A percentile compares a stretch with the other conserved stretches of the same genome.
phyloP scores from a whole-genome alignment of 371 early-diverging fungal species.

The Mortierella sp. region DNA sequence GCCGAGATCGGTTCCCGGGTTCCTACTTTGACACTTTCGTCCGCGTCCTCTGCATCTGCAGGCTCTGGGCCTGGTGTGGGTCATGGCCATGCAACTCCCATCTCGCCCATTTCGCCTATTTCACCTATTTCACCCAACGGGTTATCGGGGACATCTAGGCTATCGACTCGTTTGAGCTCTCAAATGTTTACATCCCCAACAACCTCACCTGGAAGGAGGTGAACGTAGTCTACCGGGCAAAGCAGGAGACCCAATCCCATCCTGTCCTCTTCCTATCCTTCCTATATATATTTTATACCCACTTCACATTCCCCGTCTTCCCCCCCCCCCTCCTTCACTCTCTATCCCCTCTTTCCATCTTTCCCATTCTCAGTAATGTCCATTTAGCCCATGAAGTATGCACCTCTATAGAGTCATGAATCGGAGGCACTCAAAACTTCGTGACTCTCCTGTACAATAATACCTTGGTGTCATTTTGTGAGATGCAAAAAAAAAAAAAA shows the following conservation, averaged over 20 bases:
- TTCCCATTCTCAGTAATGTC: too few species aligned
- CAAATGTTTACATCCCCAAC: too few species aligned
- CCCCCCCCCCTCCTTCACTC: too few species aligned
- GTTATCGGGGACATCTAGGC: constrained; percentile 15
- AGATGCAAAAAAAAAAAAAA: too few species aligned
- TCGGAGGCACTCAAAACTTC: neutral
- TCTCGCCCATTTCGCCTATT: constrained; percentile 18
- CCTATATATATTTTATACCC: too few species aligned
- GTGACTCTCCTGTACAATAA: neutral
- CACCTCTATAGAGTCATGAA: neutral
- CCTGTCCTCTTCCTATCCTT: neutral
- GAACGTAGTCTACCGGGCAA: too few species aligned
- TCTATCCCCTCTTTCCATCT: too few species aligned
- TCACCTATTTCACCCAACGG: constrained; percentile 13
- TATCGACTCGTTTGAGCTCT: neutral
- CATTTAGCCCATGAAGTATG: too few species aligned
- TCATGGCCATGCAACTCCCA: neutral
- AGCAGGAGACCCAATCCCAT: constrained; percentile 8
- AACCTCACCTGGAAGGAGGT: too few species aligned
- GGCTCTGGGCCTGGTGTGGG: too few species aligned
- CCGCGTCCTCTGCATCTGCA: neutral
- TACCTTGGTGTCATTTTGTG: neutral
- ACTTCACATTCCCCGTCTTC: too few species aligned
- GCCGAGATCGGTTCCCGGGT: neutral
- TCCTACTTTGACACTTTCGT: neutral